phyloP scores from a whole-genome alignment of 2,329 filamentous ascomycete species.

The Stachybotrys chlorohalonatus region DNA sequence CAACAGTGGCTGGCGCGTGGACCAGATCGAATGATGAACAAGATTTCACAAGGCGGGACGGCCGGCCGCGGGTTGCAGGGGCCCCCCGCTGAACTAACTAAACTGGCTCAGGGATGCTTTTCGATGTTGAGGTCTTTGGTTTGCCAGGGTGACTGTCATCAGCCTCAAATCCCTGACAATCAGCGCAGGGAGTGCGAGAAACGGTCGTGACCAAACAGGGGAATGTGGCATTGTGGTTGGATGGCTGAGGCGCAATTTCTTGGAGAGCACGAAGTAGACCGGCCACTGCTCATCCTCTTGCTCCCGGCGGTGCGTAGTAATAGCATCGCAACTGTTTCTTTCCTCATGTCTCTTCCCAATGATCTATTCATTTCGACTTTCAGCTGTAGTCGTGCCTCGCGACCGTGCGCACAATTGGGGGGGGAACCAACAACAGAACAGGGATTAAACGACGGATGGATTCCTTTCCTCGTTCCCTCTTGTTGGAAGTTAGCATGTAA shows the following conservation, averaged over 20 bases:
- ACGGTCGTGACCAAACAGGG: background rate
- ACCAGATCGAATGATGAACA: background rate
- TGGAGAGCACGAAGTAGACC: background rate
- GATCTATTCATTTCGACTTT: background rate
- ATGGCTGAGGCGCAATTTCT: background rate
- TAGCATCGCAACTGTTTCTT: background rate
- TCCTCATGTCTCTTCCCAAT: background rate
- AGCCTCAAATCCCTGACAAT: background rate
- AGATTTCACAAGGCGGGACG: background rate
- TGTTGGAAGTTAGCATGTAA: background rate
- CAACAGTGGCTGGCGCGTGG: background rate
- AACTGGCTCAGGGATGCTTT: background rate
- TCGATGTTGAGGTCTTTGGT: background rate
- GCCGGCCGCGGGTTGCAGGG: background rate
- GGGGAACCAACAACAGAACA: background rate
- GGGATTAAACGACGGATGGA: background rate
- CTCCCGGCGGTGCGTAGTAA: background rate
- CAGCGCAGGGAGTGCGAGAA: background rate
- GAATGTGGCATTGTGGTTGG: background rate
- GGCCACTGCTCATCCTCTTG: background rate
- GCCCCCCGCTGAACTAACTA: background rate
- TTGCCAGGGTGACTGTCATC: background rate
- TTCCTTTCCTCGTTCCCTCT: background rate
- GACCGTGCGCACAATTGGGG: background rate
- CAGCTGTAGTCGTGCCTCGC: background rate